A percentile compares a stretch with the other conserved stretches of the same genome.
phyloP scores from a whole-genome alignment of 106 monocot species.

The Narthecium ossifragum region DNA sequence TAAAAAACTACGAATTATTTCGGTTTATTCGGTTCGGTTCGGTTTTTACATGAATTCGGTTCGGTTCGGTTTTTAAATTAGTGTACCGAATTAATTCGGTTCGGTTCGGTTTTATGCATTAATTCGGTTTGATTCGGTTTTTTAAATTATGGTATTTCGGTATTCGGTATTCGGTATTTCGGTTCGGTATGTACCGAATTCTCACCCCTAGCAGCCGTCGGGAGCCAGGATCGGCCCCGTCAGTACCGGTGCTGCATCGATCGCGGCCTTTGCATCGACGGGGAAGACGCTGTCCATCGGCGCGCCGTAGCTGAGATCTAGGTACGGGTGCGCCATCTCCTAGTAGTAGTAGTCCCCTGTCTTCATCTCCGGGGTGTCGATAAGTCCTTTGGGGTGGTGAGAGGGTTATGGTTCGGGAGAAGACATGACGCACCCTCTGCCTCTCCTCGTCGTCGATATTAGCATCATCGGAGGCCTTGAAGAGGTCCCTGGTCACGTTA shows the following conservation, averaged over 20 bases:
- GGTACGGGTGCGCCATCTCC: constrained; percentile 34
- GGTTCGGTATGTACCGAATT: no score
- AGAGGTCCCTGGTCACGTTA: neutral
- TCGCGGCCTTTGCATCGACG: neutral
- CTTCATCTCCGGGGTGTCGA: constrained; percentile 3
- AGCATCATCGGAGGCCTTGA: constrained; percentile 2
- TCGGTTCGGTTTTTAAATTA: no score
- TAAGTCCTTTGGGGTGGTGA: neutral
- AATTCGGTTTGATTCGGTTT: no score
- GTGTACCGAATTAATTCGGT: no score
- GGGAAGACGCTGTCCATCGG: constrained; percentile 30
- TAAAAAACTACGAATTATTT: no score
- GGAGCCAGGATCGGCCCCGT: constrained; percentile 7
- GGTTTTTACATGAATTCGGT: no score
- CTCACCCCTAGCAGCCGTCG: no score
- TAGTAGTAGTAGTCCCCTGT: constrained; percentile 20
- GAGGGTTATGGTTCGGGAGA: neutral
- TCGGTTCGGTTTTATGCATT: no score
- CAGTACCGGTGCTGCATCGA: neutral
- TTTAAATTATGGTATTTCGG: no score
- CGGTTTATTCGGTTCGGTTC: no score
- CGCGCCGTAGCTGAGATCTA: constrained; percentile 31
- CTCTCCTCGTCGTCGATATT: constrained; percentile 3
- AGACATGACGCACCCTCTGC: constrained; percentile 1
- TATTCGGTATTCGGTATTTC: no score